Evolutionary conservation across 2,329 filamentous ascomycete species (phyloP).

Genomic region (Sarocladium oryzae): DNA sequence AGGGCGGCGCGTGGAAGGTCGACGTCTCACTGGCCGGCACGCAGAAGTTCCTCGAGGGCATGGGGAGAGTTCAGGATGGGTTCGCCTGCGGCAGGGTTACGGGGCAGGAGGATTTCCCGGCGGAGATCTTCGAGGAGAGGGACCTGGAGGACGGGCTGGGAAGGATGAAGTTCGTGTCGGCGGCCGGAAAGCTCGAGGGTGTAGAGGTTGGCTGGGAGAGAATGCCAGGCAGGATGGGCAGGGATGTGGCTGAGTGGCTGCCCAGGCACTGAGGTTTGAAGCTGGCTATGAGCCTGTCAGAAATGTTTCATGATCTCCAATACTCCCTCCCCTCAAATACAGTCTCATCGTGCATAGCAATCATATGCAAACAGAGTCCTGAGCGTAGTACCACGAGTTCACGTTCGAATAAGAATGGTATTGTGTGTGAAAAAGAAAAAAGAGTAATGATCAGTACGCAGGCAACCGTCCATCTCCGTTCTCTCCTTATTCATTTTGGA

Average conservation of each 20-base stretch:
- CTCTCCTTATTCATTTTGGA: background rate
- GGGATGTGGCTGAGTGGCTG: background rate
- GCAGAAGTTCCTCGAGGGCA: constrained; percentile 44
- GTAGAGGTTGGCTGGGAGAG: constrained; percentile 1
- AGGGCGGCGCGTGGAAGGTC: constrained; percentile 29
- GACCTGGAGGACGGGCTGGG: background rate
- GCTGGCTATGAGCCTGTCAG: background rate
- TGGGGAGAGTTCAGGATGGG: constrained; percentile 39
- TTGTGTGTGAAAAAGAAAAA: background rate
- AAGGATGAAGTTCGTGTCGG: background rate
- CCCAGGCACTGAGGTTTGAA: background rate
- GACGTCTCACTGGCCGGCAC: constrained; percentile 45
- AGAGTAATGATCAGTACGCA: too few species aligned
- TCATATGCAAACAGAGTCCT: too few species aligned
- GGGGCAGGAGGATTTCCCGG: background rate
- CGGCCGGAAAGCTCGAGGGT: background rate
- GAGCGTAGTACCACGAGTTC: too few species aligned
- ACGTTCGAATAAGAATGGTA: background rate
- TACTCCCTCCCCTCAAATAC: background rate
- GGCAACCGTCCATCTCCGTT: background rate
- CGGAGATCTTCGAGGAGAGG: background rate
- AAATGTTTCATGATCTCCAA: too few species aligned
- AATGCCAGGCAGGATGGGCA: background rate
- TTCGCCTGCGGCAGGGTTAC: constrained; percentile 28
- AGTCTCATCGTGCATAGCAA: background rate